phyloP scores from a whole-genome alignment of 306 rosid genomes.

The Rubus idaeus region DNA sequence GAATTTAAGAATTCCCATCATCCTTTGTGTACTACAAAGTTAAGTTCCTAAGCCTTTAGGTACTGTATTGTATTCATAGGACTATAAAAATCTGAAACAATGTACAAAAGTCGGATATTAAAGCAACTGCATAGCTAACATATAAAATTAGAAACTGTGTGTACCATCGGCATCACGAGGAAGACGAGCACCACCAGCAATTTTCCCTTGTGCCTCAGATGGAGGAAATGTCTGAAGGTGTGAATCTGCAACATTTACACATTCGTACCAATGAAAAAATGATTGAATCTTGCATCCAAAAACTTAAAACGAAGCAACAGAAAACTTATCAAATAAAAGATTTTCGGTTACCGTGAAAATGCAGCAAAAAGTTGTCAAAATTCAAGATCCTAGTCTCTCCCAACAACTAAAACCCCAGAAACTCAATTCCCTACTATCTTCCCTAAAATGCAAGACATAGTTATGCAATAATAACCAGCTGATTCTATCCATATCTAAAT shows the following conservation, averaged over 20 bases:
- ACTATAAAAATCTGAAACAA: neutral
- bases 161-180: constrained; percentile 93
- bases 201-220: constrained; percentile 72
- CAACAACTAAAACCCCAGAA: neutral
- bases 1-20: neutral
- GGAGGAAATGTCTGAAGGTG: constrained; percentile 94
- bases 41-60: neutral
- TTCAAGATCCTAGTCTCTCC: neutral
- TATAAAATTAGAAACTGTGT: neutral
- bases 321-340: neutral
- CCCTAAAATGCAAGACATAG: neutral
- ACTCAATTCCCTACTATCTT: neutral
- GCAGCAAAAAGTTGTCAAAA: neutral
- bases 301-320: neutral
- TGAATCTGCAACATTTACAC: constrained; percentile 56
- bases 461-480: neutral
- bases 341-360: neutral
- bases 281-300: neutral
- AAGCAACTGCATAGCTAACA: neutral
- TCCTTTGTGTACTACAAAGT: neutral
- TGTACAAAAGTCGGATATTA: neutral
- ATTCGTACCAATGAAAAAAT: constrained; percentile 1
- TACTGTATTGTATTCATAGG: neutral
- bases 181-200: constrained; percentile 66
- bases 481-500: neutral